Conservation (phyloP, 139 green algal species). For the Chlorella ohadii region DNA sequence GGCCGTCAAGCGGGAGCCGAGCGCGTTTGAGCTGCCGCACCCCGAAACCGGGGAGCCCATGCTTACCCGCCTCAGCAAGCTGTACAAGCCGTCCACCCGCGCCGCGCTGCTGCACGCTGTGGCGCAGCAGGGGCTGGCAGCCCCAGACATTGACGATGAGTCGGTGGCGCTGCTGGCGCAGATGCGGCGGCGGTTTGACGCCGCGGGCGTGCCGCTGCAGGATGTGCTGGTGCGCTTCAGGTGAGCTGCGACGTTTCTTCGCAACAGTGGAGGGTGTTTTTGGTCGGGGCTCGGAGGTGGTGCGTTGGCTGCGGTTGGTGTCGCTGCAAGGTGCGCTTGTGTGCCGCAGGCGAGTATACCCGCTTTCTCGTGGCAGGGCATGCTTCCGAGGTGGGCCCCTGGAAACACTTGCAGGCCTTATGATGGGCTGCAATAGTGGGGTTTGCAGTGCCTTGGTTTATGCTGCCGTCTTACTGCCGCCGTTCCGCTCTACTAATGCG, state of each 20-base stretch:
- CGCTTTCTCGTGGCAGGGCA: no score
- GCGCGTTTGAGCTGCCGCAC: not conserved
- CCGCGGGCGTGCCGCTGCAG: constrained; percentile 77
- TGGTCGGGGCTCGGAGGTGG: no score
- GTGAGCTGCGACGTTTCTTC: not conserved
- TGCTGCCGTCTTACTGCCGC: no score
- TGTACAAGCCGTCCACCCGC: constrained; percentile 46
- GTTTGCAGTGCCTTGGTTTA: no score
- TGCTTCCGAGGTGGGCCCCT: no score
- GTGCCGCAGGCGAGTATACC: no score
- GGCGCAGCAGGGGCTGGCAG: constrained; percentile 23
- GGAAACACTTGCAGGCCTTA: no score
- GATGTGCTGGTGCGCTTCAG: not conserved
- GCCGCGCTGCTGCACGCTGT: constrained; percentile 76
- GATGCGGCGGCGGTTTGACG: constrained; percentile 78
- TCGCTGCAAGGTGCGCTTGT: no score
- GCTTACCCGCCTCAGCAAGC: constrained; percentile 73
- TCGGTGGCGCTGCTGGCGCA: constrained; percentile 83
- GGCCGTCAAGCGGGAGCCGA: not conserved
- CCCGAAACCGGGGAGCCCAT: constrained; percentile 50
- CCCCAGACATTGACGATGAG: constrained; percentile 54
- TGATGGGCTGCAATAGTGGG: no score
- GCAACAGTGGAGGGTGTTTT: no score
- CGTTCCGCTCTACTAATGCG: no score
- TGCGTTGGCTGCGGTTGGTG: no score